Evolutionary conservation across 2,329 filamentous ascomycete species (phyloP), one percentile per base, ranked within the genome.

Genomic region (Ophiostoma novo-ulmi): DNA sequence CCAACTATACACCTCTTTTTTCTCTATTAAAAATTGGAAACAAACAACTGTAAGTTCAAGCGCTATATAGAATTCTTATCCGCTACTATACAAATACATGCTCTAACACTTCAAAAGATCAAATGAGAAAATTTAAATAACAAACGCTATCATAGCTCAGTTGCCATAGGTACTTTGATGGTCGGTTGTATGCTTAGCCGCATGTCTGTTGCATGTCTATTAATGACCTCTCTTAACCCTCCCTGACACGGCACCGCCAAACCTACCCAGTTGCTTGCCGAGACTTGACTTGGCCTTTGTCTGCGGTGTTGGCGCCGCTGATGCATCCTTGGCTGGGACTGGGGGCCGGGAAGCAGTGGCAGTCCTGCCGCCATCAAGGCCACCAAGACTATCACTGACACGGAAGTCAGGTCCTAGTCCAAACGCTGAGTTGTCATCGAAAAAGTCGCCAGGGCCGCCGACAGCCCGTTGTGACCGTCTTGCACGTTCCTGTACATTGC

Each of bases 401-500:
- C 80, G 78, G 71, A 79, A 74, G 70, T 80, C 81, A 52, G 76
- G 73, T 0, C 76, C 71, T 10, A 75, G 41, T 11, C 75, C 82
- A n/a, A 85, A 78, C 5, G 79, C 78, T 4, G 80, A 78, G 6
- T 81, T 79, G 66, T 84, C 83, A 67, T 87, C 84, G 44, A 82
- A 75, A 11, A 70, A 58, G 5, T 72, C 72, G 0, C 66, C 81
- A 5, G 83, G 80, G 17, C 87, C 81, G 3, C 83, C 80, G 8
- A 87, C 83, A 69, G 86, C 80, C 72, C 88, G 83, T 76, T 93
- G 90, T 14, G 87, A 84, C 69, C 93, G 85, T 70, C 93, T 87
- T 6, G 94, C 91, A 72, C 88, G 89, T 75, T 99, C 95, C 77
- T 99, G 95, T 1, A 96, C 94, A 69, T 85, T 88, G 75, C 92